Evolutionary conservation across 352 stramenopile species (phyloP).

Genomic region (Globisporangium echinulatum): DNA sequence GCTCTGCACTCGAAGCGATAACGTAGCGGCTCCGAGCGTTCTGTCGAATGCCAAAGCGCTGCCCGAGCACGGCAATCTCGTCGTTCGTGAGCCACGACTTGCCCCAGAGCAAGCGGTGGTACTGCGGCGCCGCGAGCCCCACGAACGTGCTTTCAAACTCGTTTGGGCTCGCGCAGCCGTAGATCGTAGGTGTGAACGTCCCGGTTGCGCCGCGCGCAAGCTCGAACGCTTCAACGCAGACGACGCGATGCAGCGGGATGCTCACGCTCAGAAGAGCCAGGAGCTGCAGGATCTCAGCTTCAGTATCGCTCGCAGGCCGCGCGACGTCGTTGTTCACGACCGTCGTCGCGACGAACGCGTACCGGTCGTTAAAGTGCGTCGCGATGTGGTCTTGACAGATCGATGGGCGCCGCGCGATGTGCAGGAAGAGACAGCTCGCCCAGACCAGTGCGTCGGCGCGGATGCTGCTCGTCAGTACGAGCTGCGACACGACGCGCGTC

Average conservation of each 20-base stretch:
- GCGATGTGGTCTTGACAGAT: slow-evolving; percentile 17
- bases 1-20: slow-evolving; percentile 2
- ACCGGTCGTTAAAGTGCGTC: slow-evolving; percentile 13
- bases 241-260: slow-evolving; percentile 9
- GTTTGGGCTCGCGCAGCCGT: slow-evolving; percentile 20
- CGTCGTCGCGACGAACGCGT: slow-evolving; percentile 5
- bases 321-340: neutral
- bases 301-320: slow-evolving; percentile 2
- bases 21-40: slow-evolving; percentile 18
- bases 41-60: slow-evolving; percentile 17
- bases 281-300: slow-evolving; percentile 16
- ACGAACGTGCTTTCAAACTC: slow-evolving; percentile 11
- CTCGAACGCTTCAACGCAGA: slow-evolving; percentile 19
- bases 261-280: slow-evolving; percentile 17
- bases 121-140: slow-evolving; percentile 9
- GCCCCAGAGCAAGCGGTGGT: slow-evolving; percentile 5
- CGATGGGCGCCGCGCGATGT: slow-evolving; percentile 8
- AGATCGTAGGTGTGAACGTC: slow-evolving; percentile 12
- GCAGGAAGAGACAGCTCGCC: slow-evolving; percentile 15
- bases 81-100: slow-evolving; percentile 19
- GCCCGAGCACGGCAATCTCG: slow-evolving; percentile 11
- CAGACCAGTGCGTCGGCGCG: slow-evolving; percentile 18
- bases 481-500: slow-evolving; percentile 10
- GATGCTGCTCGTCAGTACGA: slow-evolving; percentile 18
- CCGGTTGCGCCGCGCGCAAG: slow-evolving; percentile 4